Percentiles rank a stretch among this genome's conserved stretches.
Conservation (phyloP, 2,329 filamentous ascomycete genomes). For the Dendrostoma leiphaemia region DNA sequence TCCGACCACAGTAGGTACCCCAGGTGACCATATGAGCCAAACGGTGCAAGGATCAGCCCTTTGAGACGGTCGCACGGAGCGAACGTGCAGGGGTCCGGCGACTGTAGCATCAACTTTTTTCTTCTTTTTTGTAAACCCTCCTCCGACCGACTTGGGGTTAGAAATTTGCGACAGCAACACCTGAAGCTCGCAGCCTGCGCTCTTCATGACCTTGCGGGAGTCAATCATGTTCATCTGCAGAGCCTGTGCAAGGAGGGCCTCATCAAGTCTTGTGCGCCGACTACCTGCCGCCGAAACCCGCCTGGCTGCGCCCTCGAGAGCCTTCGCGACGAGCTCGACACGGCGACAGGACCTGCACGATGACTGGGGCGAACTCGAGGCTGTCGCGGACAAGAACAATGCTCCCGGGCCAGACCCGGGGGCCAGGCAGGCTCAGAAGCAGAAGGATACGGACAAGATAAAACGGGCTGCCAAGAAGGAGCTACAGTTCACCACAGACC, state of each 20-base stretch:
- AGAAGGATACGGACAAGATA: constrained; percentile 26
- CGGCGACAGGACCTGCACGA: neutral
- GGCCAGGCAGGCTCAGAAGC: constrained; percentile 25
- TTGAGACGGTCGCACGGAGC: neutral
- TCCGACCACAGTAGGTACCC: no score
- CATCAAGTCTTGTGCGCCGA: constrained; percentile 19
- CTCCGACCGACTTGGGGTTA: neutral
- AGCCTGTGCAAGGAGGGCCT: constrained; percentile 32
- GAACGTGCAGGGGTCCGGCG: neutral
- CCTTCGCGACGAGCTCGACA: constrained; percentile 15
- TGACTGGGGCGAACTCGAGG: constrained; percentile 8
- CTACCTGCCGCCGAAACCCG: constrained; percentile 10
- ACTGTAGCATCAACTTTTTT: neutral
- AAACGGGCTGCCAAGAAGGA: constrained; percentile 41
- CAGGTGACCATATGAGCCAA: no score
- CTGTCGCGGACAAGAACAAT: neutral
- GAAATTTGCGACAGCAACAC: neutral
- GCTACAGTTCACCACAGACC: constrained; percentile 64
- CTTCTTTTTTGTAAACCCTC: neutral
- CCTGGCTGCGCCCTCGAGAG: constrained; percentile 10
- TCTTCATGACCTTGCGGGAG: no score
- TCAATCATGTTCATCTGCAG: constrained; percentile 37
- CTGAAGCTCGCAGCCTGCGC: neutral
- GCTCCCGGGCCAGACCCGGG: constrained; percentile 23
- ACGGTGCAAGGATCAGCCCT: neutral